Conservation (phyloP, 495 filamentous ascomycete genomes). For the Schizothecium vesticola region DNA sequence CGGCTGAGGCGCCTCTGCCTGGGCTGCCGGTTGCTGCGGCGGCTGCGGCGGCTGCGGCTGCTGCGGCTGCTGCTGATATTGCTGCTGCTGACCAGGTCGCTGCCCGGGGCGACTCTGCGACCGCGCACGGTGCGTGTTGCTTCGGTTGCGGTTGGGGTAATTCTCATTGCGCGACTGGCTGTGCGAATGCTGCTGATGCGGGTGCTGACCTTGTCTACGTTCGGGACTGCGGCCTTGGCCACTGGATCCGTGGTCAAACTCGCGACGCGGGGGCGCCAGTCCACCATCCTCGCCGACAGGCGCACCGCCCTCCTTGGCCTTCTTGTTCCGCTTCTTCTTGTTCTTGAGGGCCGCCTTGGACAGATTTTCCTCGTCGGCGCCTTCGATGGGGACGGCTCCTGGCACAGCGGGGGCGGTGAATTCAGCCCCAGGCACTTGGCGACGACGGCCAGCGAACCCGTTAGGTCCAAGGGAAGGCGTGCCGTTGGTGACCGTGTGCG, state of each 20-base stretch:
- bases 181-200: conserved; percentile 38
- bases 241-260: conserved; percentile 33
- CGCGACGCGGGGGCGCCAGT: conserved; percentile 38
- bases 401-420: conserved; percentile 53
- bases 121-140: conserved; percentile 38
- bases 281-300: conserved; percentile 25
- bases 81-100: conserved; percentile 29
- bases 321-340: conserved; percentile 98
- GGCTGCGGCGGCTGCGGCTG: neutral
- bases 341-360: conserved; percentile 91
- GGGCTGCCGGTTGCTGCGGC: neutral
- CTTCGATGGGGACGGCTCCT: conserved; percentile 66
- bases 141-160: conserved; percentile 39
- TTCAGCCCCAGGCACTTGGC: conserved; percentile 50
- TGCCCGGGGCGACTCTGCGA: conserved; percentile 34
- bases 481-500: conserved; percentile 75
- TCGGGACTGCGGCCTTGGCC: conserved; percentile 61
- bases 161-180: conserved; percentile 54
- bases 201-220: conserved; percentile 42
- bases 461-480: conserved; percentile 60
- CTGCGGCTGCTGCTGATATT: conserved; percentile 16
- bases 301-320: conserved; percentile 68
- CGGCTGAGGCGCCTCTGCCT: conserved; percentile 18
- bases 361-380: conserved; percentile 57
- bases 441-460: conserved; percentile 69